Evolutionary conservation across 768 basidiomycete genomes (phyloP).

Genomic region (Mycena indigotica): DNA sequence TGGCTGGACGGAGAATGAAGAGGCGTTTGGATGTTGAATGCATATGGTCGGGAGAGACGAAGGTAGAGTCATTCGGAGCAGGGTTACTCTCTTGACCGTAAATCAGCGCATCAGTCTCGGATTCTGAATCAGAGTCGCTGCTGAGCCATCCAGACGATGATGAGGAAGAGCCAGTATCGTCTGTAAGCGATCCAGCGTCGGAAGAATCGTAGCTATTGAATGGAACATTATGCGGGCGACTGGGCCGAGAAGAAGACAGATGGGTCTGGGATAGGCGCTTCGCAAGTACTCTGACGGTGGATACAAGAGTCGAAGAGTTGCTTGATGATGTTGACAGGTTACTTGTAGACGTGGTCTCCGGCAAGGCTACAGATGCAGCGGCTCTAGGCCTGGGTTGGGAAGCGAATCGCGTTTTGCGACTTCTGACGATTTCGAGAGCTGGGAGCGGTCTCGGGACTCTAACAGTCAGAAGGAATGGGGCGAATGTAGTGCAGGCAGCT

Average conservation of each 20-base stretch:
- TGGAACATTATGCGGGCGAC: slow-evolving; percentile 44
- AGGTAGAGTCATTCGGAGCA: slow-evolving; percentile 28
- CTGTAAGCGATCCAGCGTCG: slow-evolving; percentile 64
- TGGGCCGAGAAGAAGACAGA: slow-evolving; percentile 33
- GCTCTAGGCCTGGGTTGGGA: slow-evolving; percentile 48
- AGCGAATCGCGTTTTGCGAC: slow-evolving; percentile 40
- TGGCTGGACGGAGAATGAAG: slow-evolving; percentile 49
- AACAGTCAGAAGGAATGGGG: slow-evolving; percentile 58
- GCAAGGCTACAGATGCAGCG: slow-evolving; percentile 36
- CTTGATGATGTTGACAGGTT: slow-evolving; percentile 33
- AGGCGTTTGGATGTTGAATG: slow-evolving; percentile 38
- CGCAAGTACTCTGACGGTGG: slow-evolving; percentile 61
- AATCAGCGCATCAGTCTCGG: slow-evolving; percentile 37
- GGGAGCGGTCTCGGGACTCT: slow-evolving; percentile 52
- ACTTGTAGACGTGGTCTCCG: slow-evolving; percentile 35
- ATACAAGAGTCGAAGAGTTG: slow-evolving; percentile 39
- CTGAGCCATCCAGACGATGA: slow-evolving; percentile 57
- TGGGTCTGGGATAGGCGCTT: slow-evolving; percentile 55
- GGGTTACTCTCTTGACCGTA: slow-evolving; percentile 31
- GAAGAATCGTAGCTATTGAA: slow-evolving; percentile 51
- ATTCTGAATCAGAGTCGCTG: slow-evolving; percentile 52
- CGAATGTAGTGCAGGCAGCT: slow-evolving; percentile 74
- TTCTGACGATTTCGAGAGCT: slow-evolving; percentile 56
- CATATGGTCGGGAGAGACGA: slow-evolving; percentile 17
- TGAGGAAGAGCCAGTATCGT: slow-evolving; percentile 62